Evolutionary conservation across 164 flowering plant genomes (phyloP).

Genomic region (Stephania yunnanensis): DNA sequence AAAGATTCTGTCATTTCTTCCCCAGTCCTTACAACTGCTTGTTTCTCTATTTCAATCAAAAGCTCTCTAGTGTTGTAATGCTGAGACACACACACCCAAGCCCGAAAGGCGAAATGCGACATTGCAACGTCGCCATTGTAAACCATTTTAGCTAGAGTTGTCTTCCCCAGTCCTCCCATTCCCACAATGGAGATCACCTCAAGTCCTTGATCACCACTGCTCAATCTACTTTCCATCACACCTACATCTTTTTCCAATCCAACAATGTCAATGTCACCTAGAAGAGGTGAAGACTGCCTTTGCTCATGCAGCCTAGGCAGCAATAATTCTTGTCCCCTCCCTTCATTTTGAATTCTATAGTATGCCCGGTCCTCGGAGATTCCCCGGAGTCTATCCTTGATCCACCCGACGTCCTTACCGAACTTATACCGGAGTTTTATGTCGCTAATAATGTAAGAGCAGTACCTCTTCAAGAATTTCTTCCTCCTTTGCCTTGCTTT

Average conservation of each 20-base stretch:
- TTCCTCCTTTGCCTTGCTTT: not conserved
- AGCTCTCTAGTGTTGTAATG: not conserved
- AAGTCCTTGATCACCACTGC: not conserved
- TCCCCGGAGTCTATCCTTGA: not conserved
- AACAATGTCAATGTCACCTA: not conserved
- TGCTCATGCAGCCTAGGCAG: not conserved
- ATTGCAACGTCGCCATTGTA: not conserved
- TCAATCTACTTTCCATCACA: not conserved
- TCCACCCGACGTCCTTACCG: not conserved
- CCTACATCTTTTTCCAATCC: not conserved
- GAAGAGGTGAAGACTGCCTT: not conserved
- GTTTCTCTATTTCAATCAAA: constrained; percentile 2
- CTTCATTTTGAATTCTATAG: not conserved
- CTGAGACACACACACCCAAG: not conserved
- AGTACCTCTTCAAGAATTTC: not conserved
- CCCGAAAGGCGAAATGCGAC: not conserved
- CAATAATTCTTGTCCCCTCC: not conserved
- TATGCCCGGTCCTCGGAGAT: not conserved
- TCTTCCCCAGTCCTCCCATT: not conserved
- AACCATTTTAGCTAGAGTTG: not conserved
- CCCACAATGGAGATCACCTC: not conserved
- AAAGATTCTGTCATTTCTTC: not conserved
- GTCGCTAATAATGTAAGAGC: not conserved
- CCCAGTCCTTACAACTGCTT: not conserved
- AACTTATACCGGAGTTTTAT: not conserved